Conservation (phyloP, 2,329 filamentous ascomycete genomes). For the Trichophyton rubrum region DNA sequence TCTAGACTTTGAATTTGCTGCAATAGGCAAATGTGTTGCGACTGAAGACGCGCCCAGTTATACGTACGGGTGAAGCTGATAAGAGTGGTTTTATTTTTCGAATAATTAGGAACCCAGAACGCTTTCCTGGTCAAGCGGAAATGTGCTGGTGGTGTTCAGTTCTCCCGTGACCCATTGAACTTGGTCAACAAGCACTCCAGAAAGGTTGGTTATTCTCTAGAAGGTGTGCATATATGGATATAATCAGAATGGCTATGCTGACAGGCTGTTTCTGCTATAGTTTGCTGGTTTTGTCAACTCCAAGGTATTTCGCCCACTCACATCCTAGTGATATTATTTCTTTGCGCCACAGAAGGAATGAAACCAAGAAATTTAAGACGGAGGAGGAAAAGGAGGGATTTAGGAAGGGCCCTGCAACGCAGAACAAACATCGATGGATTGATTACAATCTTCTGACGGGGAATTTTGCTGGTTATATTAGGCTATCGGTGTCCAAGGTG, state of each 20-base stretch:
- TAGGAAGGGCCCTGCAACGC: not conserved
- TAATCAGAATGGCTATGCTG: conserved; percentile 10
- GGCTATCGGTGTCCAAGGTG: conserved; percentile 69
- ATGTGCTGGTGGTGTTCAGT: conserved; percentile 63
- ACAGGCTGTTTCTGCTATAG: conserved; percentile 35
- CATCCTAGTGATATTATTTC: not conserved
- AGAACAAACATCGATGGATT: not conserved
- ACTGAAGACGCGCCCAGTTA: not conserved
- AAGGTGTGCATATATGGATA: conserved; percentile 8
- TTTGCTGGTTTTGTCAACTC: conserved; percentile 86
- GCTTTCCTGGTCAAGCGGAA: conserved; percentile 86
- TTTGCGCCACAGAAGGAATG: not conserved
- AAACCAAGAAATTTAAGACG: not conserved
- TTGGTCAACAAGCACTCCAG: conserved; percentile 79
- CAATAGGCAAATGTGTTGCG: not conserved
- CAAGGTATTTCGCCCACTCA: conserved; percentile 50
- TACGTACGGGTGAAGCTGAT: not conserved
- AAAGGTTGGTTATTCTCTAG: conserved; percentile 51
- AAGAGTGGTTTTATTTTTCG: not conserved
- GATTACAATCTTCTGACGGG: not conserved
- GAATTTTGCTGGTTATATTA: conserved; percentile 25
- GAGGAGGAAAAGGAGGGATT: not conserved
- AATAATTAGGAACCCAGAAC: conserved; percentile 62
- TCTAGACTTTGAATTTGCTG: not conserved
- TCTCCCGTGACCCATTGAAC: conserved; percentile 93